A percentile compares a stretch with the other conserved stretches of the same genome.
These are phyloP conservation scores for Pseudozyma flocculosa DNA, from an alignment of 1,284 basidiomycete genomes.

Conservation along the genomic window DNA sequence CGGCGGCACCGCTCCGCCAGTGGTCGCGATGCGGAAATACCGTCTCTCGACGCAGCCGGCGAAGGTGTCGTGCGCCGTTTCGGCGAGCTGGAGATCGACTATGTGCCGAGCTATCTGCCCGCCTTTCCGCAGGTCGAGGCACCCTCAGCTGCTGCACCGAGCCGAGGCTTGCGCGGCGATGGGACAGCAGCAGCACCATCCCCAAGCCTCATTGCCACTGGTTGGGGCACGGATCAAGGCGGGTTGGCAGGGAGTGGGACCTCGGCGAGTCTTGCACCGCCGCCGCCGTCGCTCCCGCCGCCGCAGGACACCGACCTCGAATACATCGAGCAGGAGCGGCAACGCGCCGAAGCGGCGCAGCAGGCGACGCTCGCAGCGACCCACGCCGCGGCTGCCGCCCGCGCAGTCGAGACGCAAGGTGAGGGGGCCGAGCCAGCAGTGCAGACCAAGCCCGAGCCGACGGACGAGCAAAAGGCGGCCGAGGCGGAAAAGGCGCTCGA, in stretches of 20 bases:
- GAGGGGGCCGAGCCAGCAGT: constrained; percentile 7
- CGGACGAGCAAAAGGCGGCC: constrained; percentile 32
- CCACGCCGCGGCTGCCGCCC: constrained; percentile 13
- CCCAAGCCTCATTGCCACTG: too few species aligned
- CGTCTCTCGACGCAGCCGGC: too few species aligned
- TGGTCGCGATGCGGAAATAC: too few species aligned
- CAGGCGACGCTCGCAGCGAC: constrained; percentile 25
- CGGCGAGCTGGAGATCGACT: constrained; percentile 22
- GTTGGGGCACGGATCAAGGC: too few species aligned
- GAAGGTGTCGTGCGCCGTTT: constrained; percentile 5
- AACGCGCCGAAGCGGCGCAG: constrained; percentile 24
- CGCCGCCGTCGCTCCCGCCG: too few species aligned
- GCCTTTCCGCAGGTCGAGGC: constrained; percentile 7
- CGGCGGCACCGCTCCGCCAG: too few species aligned
- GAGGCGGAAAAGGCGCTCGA: constrained; percentile 36
- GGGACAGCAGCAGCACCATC: too few species aligned
- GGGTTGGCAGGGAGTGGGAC: too few species aligned
- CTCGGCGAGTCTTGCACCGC: too few species aligned
- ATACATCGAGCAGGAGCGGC: constrained; percentile 20
- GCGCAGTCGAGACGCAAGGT: constrained; percentile 10
- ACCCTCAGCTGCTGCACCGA: too few species aligned
- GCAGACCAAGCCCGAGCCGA: constrained; percentile 8
- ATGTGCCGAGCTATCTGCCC: constrained; percentile 25
- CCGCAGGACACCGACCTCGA: constrained; percentile 14
- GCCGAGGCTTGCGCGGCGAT: too few species aligned